Conservation (phyloP, 2,329 filamentous ascomycete genomes). For the Hypoxylon sp. region DNA sequence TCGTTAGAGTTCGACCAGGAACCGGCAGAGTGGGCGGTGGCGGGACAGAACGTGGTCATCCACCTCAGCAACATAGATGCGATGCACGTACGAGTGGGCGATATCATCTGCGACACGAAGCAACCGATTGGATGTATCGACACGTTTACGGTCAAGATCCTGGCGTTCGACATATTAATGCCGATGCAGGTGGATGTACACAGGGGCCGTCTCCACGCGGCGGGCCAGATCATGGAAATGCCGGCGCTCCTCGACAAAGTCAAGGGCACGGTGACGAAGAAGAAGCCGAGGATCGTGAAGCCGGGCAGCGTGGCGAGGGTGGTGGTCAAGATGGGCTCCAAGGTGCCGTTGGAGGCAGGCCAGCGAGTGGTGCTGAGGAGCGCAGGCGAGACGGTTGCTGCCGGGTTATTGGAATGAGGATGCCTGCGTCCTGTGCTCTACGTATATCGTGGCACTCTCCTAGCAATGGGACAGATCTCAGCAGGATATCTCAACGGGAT, state of each 20-base stretch:
- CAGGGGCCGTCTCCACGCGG: slow-evolving; percentile 79
- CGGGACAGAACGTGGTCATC: slow-evolving; percentile 87
- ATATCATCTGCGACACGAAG: slow-evolving; percentile 79
- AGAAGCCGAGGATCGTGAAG: slow-evolving; percentile 83
- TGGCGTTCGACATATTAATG: slow-evolving; percentile 89
- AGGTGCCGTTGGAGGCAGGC: slow-evolving; percentile 81
- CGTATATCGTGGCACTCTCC: no score
- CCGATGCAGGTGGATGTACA: slow-evolving; percentile 92
- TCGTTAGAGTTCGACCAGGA: slow-evolving; percentile 79
- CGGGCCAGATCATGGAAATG: slow-evolving; percentile 76
- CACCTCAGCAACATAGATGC: slow-evolving; percentile 86
- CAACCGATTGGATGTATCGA: slow-evolving; percentile 75
- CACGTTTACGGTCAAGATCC: slow-evolving; percentile 80
- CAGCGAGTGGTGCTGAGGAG: slow-evolving; percentile 82
- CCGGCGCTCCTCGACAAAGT: slow-evolving; percentile 79
- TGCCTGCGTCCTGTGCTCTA: no score
- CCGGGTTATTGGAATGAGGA: slow-evolving; percentile 78
- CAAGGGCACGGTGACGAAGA: slow-evolving; percentile 78
- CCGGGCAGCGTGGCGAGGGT: slow-evolving; percentile 81
- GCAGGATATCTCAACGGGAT: no score
- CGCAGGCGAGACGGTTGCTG: slow-evolving; percentile 84
- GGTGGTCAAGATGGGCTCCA: slow-evolving; percentile 74
- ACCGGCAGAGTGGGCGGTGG: slow-evolving; percentile 85
- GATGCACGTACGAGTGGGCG: slow-evolving; percentile 80
- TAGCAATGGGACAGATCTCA: no score